These are phyloP conservation scores for Dipodascus geniculatus DNA, from an alignment of 805 yeast genomes.

Conservation along the genomic window DNA sequence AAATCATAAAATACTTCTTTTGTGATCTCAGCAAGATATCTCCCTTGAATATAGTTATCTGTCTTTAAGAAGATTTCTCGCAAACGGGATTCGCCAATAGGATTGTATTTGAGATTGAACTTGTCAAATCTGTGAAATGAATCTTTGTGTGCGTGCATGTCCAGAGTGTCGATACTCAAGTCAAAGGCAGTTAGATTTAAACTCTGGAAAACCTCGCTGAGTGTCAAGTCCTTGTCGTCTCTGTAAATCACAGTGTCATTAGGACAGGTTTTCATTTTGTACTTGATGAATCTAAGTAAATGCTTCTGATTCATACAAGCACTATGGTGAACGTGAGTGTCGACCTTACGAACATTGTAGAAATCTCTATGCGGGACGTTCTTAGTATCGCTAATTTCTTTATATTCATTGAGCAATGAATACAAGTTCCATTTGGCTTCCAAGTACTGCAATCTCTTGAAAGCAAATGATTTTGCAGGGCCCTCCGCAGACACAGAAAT, in stretches of 20 bases:
- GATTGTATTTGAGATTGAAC: slow-evolving; percentile 93
- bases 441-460: slow-evolving; percentile 79
- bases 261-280: slow-evolving; percentile 77
- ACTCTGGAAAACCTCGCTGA: slow-evolving; percentile 85
- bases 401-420: slow-evolving; percentile 77
- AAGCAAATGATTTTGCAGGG: slow-evolving; percentile 93
- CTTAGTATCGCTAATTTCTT: slow-evolving; percentile 83
- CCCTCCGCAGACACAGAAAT: slow-evolving; percentile 80
- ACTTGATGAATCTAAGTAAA: slow-evolving; percentile 83
- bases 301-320: slow-evolving; percentile 99
- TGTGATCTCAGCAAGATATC: slow-evolving; percentile 86
- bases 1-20: slow-evolving; percentile 88
- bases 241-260: slow-evolving; percentile 87
- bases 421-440: slow-evolving; percentile 97
- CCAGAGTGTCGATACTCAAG: slow-evolving; percentile 88
- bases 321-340: slow-evolving; percentile 96
- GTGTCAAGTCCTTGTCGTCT: slow-evolving; percentile 79
- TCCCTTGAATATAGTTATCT: slow-evolving; percentile 82
- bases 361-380: slow-evolving; percentile 95
- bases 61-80: slow-evolving; percentile 94
- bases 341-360: slow-evolving; percentile 92
- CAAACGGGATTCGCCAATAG: slow-evolving; percentile 94
- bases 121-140: slow-evolving; percentile 97
- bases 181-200: slow-evolving; percentile 89
- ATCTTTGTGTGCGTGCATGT: slow-evolving; percentile 98